Base-by-base conservation (phyloP, 306 rosid species). In the Myrica gale region DNA sequence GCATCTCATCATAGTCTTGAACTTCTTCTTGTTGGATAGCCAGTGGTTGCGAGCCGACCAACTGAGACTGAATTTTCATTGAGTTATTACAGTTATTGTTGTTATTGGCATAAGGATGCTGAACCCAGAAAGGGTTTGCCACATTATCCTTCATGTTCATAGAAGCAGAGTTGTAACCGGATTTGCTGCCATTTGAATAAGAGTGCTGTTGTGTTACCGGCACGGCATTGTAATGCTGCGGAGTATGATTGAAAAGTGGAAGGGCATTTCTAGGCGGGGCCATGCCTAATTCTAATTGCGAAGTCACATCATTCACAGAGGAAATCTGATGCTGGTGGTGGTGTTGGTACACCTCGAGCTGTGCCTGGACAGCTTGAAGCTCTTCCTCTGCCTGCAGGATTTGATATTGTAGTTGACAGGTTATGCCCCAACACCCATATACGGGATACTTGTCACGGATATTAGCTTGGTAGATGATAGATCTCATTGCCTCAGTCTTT, bases 221-320 rank as follows among this genome's bases (percentile, higher is more conserved):
- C 51, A 71, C 44, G 1, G 74, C 48, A 20, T 71, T 60, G 21
- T 79, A 82, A 69, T 69, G n/a, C 74, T 87, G 83, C 23, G 84
- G 69, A 52, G 68, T 37, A 20, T 83, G 87, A 60, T 78, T 82
- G 66, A 87, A 84, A 19, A 87, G 81, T 15, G 82, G 44, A 3
- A 83, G 72, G 6, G 81, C 21, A 72, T 77, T 87, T 43, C 56
- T 68, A 3, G 90, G 82, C 0, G 88, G 83, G 0, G 86, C 85
- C 90, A 92, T 90, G 52, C 88, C 93, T 45, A 88, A 53, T 71
- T 87, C 96, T 42, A 90, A 86, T 21, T 81, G 92, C 7, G 94
- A 88, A 52, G 86, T 68, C 7, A 81, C 76, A 63, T 85, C 86
- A 68, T 87, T 86, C 0, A 84, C 32, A 0, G 85, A 50, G 0